phyloP scores from a whole-genome alignment of 352 stramenopile species.

The Lagenidium giganteum region DNA sequence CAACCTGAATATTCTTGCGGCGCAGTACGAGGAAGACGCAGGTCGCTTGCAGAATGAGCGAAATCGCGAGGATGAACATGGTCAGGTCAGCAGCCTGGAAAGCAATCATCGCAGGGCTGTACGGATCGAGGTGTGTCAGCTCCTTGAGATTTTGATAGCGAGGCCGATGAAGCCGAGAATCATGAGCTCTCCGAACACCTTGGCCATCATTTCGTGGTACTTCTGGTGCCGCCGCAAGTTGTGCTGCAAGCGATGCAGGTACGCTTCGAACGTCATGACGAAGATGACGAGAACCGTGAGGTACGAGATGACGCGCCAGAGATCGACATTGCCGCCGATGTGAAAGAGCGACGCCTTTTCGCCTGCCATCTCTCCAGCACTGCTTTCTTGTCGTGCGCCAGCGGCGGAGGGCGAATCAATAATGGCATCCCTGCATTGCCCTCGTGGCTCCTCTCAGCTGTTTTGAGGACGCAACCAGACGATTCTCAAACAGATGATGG shows the following conservation, averaged over 20 bases:
- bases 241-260: constrained; percentile 32
- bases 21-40: constrained; percentile 12
- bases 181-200: too few relatives aligned
- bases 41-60: constrained; percentile 12
- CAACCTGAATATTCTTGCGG: constrained; percentile 5
- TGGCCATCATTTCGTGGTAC: constrained; percentile 45
- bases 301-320: constrained; percentile 34
- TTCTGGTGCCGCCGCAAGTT: constrained; percentile 31
- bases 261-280: constrained; percentile 28
- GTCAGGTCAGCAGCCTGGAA: constrained; percentile 15
- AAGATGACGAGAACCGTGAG: constrained; percentile 32
- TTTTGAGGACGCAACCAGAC: too few relatives aligned
- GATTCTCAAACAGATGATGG: too few relatives aligned
- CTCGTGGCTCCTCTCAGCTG: too few relatives aligned
- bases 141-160: constrained; percentile 13
- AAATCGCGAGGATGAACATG: constrained; percentile 12
- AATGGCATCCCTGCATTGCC: too few relatives aligned
- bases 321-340: constrained; percentile 33
- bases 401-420: too few relatives aligned
- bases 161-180: constrained; percentile 16
- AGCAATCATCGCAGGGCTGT: too few relatives aligned
- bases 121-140: too few relatives aligned
- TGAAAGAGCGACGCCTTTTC: constrained; percentile 41
- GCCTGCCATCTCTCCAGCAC: too few relatives aligned
- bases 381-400: too few relatives aligned